Evolutionary conservation across 78 protist genomes (phyloP).

Genomic region (Salpingoeca rosetta): DNA sequence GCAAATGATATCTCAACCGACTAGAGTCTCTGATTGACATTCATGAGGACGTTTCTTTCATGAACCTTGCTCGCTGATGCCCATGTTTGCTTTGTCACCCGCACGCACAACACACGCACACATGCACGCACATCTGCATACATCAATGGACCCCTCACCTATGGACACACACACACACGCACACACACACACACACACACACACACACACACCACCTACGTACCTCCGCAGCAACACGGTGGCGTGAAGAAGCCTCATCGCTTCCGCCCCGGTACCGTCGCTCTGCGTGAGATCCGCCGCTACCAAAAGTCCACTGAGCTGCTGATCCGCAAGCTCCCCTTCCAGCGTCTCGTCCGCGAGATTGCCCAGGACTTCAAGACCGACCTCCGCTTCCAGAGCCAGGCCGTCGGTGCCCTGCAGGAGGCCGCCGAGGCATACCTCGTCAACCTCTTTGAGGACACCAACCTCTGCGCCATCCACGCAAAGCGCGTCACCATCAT

Average conservation of each 20-base stretch:
- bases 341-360: constrained; percentile 75
- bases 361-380: constrained; percentile 48
- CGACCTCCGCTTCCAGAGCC: constrained; percentile 43
- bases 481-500: constrained; percentile 75
- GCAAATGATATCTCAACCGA: no score
- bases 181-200: no score
- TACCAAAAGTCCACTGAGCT: constrained; percentile 77
- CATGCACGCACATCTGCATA: no score
- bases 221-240: no score
- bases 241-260: constrained; percentile 82
- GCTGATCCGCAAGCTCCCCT: constrained; percentile 81
- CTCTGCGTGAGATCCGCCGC: constrained; percentile 70
- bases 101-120: no score
- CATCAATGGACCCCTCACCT: no score
- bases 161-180: no score
- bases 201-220: no score
- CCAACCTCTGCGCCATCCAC: constrained; percentile 67
- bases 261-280: constrained; percentile 84
- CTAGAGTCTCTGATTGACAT: no score
- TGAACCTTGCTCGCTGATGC: no score
- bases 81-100: no score
- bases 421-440: constrained; percentile 69
- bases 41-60: no score
- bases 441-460: constrained; percentile 60
- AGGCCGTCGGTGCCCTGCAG: constrained; percentile 56